Evolutionary conservation across 169 alveolate genomes (phyloP).

Genomic region (Plasmodium vinckei): DNA sequence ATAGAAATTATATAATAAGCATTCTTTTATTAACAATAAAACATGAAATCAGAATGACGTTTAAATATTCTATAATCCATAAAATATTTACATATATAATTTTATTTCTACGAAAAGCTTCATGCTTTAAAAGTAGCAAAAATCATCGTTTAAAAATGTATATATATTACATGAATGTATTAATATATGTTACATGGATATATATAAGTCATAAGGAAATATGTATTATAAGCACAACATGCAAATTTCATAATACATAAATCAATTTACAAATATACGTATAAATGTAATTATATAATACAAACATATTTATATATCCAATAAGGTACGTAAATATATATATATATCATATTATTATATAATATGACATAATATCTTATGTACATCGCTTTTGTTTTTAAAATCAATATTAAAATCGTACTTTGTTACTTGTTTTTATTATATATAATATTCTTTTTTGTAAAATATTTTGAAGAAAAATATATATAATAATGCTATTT

Average conservation of each 20-base stretch:
- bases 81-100: too few species aligned
- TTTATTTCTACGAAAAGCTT: too few species aligned
- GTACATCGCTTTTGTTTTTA: neutral
- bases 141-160: too few species aligned
- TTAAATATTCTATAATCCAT: too few species aligned
- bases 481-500: neutral
- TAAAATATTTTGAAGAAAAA: neutral
- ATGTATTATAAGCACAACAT: neutral
- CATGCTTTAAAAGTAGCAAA: too few species aligned
- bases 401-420: constrained; percentile 5
- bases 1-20: too few species aligned
- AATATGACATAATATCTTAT: neutral
- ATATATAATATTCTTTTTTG: neutral
- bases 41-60: too few species aligned
- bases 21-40: too few species aligned
- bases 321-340: neutral
- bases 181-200: too few species aligned
- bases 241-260: neutral
- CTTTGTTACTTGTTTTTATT: neutral
- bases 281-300: neutral
- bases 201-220: too few species aligned
- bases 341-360: neutral
- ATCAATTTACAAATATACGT: neutral
- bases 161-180: too few species aligned
- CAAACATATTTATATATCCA: constrained; percentile 5